Conservation (phyloP, 2,329 filamentous ascomycete genomes). For the Thielaviopsis musarum region DNA sequence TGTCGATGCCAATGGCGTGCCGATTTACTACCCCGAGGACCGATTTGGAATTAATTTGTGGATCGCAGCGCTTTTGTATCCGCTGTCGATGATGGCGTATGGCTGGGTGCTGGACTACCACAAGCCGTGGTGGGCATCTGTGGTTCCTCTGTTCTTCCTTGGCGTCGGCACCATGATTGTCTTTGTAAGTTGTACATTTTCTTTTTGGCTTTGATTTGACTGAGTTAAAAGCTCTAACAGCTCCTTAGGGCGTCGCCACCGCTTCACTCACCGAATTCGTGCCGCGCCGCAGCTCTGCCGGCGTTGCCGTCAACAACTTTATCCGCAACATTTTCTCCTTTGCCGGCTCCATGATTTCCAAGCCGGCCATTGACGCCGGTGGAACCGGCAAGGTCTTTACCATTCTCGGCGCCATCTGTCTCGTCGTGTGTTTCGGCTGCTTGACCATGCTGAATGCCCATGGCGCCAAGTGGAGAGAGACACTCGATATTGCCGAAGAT, state of each 20-base stretch:
- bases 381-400: constrained; percentile 67
- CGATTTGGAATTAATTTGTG: constrained; percentile 71
- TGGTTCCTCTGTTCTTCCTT: constrained; percentile 55
- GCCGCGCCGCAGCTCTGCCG: constrained; percentile 50
- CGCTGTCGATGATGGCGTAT: constrained; percentile 54
- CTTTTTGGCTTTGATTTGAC: not conserved
- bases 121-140: constrained; percentile 44
- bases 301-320: constrained; percentile 70
- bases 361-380: constrained; percentile 53
- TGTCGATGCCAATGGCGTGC: constrained; percentile 47
- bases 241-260: constrained; percentile 38
- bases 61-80: constrained; percentile 55
- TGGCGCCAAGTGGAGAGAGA: constrained; percentile 43
- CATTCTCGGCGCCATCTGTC: constrained; percentile 31
- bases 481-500: constrained; percentile 35
- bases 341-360: constrained; percentile 50
- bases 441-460: constrained; percentile 46
- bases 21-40: constrained; percentile 61
- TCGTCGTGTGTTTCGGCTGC: constrained; percentile 37
- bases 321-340: constrained; percentile 63
- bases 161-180: constrained; percentile 66
- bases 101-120: constrained; percentile 57
- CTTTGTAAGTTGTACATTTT: constrained; percentile 33
- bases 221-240: constrained; percentile 10
- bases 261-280: constrained; percentile 82